Conservation (phyloP, 176 grass and related monocot species). For the Phoenix roebelenii region DNA sequence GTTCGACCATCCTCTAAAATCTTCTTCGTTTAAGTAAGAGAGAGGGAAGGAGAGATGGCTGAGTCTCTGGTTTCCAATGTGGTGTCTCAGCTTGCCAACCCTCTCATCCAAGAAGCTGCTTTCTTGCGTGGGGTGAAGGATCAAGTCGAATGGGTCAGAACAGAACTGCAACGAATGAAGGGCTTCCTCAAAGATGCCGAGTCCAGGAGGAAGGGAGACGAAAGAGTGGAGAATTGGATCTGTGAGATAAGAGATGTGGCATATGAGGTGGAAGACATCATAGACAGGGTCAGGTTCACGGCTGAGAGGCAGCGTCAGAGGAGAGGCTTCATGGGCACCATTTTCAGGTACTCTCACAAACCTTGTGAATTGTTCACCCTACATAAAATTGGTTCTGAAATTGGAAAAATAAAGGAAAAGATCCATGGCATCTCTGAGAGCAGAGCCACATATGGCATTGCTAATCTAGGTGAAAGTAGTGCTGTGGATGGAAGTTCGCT, state of each 20-base stretch:
- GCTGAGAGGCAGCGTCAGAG: no score
- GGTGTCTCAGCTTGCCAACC: no score
- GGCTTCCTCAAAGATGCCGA: constrained; percentile 17
- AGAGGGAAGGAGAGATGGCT: no score
- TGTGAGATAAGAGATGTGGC: constrained; percentile 18
- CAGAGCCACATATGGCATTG: constrained; percentile 4
- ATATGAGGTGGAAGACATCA: constrained; percentile 16
- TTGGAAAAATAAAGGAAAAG: constrained; percentile 11
- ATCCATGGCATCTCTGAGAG: constrained; percentile 3
- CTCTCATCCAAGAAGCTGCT: neutral
- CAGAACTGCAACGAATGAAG: constrained; percentile 4
- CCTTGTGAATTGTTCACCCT: neutral
- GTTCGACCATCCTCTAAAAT: no score
- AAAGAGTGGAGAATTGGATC: constrained; percentile 10
- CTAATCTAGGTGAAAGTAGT: constrained; percentile 11
- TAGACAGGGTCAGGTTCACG: neutral
- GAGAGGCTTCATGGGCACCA: no score
- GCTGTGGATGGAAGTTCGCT: no score
- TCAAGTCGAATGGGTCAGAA: constrained; percentile 1
- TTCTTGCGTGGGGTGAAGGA: constrained; percentile 5
- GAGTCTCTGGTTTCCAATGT: no score
- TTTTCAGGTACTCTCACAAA: neutral
- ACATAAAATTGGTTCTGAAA: neutral
- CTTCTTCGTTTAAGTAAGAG: no score
- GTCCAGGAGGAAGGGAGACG: constrained; percentile 1